Base-by-base conservation (phyloP, 1,284 basidiomycete species). In the Irpex sp. region DNA sequence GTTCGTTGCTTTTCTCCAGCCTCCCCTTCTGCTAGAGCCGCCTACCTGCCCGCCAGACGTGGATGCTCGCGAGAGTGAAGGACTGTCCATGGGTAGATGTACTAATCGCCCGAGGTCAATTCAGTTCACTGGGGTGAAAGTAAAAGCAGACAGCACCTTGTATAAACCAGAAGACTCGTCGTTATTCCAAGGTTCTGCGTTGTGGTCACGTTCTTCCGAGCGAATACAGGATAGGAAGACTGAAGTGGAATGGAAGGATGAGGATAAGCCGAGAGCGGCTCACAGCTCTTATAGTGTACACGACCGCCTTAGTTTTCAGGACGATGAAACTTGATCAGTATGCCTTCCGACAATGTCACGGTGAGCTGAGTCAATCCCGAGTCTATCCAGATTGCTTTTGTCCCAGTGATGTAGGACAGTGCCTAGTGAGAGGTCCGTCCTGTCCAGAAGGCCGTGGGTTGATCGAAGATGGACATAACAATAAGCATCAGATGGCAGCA, bases 391-490 rank as follows among this genome's bases (percentile, higher is more conserved):
- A 47, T 56, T 63, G 37, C 67, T 71, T 73, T 73, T 73, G 71
- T 73, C 67, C 31, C 63, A 61, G 11, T 31, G 37, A 56, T 59
- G 59, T 55, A 55, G 63, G 63, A 60, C 61, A 68, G 67, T 57
- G 21, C 64, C 64, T 65, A 53, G 54, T 37, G 59, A 33, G 39
- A 53, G 58, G 58, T 54, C 50, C 53, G 64, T 58, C 54, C 47
- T 17, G 43, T 35, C 46, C 61, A 65, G 17, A 62, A 59, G 47
- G 59, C 59, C 61, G 55, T 61, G 33, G 47, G 46, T 59, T 66
- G 69, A 71, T 71, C 71, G 70, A 68, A 71, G 70, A 69, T 68
- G 65, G 59, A 39, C 62, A 56, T 68, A 67, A 73, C 71, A 73
- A 73, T 73, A 73, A 35, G 68, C 67, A 65, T 62, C 61, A 64